Conservation (phyloP, 345 rosid species). For the Eucalyptus curtisii region DNA sequence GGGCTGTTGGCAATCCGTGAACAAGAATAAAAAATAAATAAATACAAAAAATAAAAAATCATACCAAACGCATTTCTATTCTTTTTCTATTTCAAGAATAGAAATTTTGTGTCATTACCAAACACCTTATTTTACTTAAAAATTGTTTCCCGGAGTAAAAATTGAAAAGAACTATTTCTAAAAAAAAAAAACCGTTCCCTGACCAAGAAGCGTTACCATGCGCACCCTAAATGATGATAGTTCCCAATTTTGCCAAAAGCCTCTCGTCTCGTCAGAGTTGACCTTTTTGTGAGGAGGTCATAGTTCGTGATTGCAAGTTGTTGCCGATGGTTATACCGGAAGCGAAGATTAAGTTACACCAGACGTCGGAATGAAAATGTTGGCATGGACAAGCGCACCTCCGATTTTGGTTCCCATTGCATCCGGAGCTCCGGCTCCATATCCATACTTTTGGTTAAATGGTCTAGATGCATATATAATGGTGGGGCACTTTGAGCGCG, state of each 20-base stretch:
- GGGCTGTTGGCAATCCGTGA: too few relatives aligned
- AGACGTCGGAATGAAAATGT: background rate
- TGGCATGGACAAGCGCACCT: background rate
- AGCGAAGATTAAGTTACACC: background rate
- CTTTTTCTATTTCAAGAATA: too few relatives aligned
- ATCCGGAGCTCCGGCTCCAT: background rate
- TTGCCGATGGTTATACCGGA: background rate
- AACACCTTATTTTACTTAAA: too few relatives aligned
- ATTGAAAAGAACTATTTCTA: too few relatives aligned
- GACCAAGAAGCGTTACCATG: too few relatives aligned
- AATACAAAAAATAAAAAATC: too few relatives aligned
- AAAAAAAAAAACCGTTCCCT: too few relatives aligned
- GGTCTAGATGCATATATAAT: background rate
- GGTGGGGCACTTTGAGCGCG: background rate
- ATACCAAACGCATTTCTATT: too few relatives aligned
- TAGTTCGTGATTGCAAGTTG: background rate
- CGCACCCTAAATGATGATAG: too few relatives aligned
- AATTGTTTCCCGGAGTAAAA: too few relatives aligned
- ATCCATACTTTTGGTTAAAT: background rate
- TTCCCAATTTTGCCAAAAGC: background rate
- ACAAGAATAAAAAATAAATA: too few relatives aligned
- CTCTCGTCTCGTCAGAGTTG: background rate
- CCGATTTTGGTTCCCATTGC: background rate
- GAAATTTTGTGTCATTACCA: too few relatives aligned
- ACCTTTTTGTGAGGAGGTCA: background rate